A percentile compares a stretch with the other conserved stretches of the same genome.
phyloP scores from a whole-genome alignment of 345 rosid species.

The Ailanthus altissimus region DNA sequence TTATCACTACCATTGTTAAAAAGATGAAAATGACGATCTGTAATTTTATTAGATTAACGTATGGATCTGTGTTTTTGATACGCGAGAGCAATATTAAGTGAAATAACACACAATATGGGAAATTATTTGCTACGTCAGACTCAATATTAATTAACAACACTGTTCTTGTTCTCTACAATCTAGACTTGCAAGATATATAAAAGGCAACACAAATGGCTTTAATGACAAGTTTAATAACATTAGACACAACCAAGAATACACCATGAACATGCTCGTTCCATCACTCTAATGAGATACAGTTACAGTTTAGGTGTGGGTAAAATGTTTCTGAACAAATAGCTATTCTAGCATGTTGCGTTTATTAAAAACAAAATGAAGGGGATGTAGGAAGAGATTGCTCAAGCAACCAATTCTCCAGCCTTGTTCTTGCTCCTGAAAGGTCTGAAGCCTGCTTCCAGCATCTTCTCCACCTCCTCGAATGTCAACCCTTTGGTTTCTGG shows the following conservation, averaged over 20 bases:
- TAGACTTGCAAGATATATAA: no score
- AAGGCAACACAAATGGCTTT: background rate
- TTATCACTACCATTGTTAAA: no score
- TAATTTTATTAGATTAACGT: no score
- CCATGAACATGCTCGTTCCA: background rate
- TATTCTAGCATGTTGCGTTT: background rate
- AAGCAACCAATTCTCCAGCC: background rate
- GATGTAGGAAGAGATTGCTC: background rate
- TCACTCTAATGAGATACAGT: background rate
- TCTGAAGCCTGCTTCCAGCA: constrained; percentile 57
- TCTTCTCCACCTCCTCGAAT: constrained; percentile 75
- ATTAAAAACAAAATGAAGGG: background rate
- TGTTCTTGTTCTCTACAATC: background rate
- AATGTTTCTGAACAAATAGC: background rate
- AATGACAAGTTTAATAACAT: background rate
- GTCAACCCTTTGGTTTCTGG: constrained; percentile 86
- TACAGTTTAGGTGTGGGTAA: background rate
- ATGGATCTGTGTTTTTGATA: no score
- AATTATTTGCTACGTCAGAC: no score
- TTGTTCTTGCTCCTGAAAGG: constrained; percentile 36
- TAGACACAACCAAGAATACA: background rate
- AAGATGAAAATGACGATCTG: no score
- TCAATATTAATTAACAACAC: background rate
- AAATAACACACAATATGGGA: no score
- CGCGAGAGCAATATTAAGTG: no score